Conservation (phyloP, 768 basidiomycete species). For the Mycena pura region DNA sequence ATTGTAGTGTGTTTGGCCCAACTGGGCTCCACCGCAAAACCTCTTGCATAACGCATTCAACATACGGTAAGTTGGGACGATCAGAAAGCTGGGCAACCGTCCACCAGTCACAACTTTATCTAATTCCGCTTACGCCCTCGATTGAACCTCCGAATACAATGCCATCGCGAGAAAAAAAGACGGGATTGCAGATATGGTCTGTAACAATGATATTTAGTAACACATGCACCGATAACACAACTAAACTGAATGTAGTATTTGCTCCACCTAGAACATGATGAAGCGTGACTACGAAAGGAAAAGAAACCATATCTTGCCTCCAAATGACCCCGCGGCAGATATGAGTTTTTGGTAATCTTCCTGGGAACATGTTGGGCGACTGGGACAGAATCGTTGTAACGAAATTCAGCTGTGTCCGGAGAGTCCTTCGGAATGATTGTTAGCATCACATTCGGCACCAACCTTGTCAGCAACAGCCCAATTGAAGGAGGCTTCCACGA, state of each 20-base stretch:
- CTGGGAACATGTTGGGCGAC: neutral
- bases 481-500: constrained; percentile 1
- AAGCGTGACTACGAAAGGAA: neutral
- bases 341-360: constrained; percentile 16
- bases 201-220: no score
- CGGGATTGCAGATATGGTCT: neutral
- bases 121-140: constrained; percentile 31
- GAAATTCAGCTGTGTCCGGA: neutral
- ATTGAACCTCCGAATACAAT: constrained; percentile 31
- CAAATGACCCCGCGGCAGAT: constrained; percentile 22
- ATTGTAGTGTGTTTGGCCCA: constrained; percentile 9
- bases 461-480: constrained; percentile 4
- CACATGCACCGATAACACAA: no score
- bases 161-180: constrained; percentile 22
- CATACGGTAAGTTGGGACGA: constrained; percentile 30
- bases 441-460: neutral
- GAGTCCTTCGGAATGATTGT: neutral
- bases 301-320: constrained; percentile 14
- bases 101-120: constrained; percentile 25
- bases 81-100: constrained; percentile 29
- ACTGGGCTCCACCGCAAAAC: constrained; percentile 33
- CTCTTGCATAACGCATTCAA: no score
- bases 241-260: neutral
- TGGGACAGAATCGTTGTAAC: constrained; percentile 6
- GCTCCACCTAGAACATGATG: neutral